A percentile compares a stretch with the other conserved stretches of the same genome.
These are phyloP conservation scores for Lojkania enalia DNA, from an alignment of 2,329 filamentous ascomycete genomes.

Conservation along the genomic window DNA sequence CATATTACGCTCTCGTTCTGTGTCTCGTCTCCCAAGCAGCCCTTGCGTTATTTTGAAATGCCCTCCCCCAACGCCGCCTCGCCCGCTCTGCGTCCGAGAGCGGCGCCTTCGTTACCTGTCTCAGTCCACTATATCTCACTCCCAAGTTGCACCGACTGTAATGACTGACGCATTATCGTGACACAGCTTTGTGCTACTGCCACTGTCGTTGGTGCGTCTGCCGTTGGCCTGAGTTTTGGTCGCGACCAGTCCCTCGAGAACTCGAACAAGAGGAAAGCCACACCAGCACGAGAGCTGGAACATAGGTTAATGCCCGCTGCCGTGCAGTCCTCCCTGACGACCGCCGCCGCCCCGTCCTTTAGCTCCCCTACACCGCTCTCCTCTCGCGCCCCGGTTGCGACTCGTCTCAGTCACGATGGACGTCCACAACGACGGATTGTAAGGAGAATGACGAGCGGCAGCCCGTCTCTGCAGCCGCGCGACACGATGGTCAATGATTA, in stretches of 20 bases:
- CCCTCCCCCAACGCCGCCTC: slow-evolving; percentile 11
- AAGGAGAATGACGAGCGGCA: slow-evolving; percentile 39
- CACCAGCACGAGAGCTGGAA: slow-evolving; percentile 37
- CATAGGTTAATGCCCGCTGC: slow-evolving; percentile 32
- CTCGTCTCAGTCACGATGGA: slow-evolving; percentile 35
- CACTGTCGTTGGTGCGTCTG: slow-evolving; percentile 62
- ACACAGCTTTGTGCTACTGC: slow-evolving; percentile 65
- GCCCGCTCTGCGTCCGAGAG: slow-evolving; percentile 25
- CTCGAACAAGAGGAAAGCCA: slow-evolving; percentile 46
- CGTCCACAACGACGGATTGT: slow-evolving; percentile 33
- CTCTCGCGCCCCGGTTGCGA: slow-evolving; percentile 30
- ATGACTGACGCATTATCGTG: slow-evolving; percentile 43
- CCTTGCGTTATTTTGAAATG: slow-evolving; percentile 39
- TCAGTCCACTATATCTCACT: slow-evolving; percentile 25
- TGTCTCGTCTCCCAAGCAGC: slow-evolving; percentile 13
- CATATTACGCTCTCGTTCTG: slow-evolving; percentile 10
- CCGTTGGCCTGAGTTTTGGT: slow-evolving; percentile 61
- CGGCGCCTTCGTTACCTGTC: slow-evolving; percentile 30
- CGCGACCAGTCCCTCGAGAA: slow-evolving; percentile 50
- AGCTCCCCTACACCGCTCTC: slow-evolving; percentile 28
- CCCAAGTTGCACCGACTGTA: slow-evolving; percentile 29
- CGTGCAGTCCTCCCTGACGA: slow-evolving; percentile 30
- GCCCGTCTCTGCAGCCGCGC: slow-evolving; percentile 25
- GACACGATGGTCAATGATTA: slow-evolving; percentile 23
- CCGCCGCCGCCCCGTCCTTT: slow-evolving; percentile 28